Evolutionary conservation across 208 protist genomes (phyloP).

Genomic region (Leishmania tarentolae): DNA sequence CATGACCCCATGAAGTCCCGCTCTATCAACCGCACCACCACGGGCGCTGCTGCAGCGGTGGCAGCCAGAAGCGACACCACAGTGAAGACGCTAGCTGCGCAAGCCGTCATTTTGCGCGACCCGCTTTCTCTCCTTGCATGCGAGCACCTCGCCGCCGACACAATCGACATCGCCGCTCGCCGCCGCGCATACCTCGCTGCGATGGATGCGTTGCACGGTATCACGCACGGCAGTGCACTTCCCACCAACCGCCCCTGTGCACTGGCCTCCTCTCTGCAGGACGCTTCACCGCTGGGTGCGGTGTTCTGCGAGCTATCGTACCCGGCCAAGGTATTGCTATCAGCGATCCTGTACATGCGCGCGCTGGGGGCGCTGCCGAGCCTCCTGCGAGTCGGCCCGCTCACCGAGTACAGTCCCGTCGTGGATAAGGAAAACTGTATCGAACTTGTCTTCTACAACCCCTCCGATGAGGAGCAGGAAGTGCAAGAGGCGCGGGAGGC

Average conservation of each 20-base stretch:
- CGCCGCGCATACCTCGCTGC: slow-evolving; percentile 23
- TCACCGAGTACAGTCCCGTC: slow-evolving; percentile 60
- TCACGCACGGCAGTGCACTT: background rate
- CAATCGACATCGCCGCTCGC: slow-evolving; percentile 21
- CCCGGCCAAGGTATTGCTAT: slow-evolving; percentile 70
- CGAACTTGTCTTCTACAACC: slow-evolving; percentile 80
- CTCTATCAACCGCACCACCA: background rate
- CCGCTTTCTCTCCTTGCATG: slow-evolving; percentile 45
- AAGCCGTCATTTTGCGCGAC: slow-evolving; percentile 57
- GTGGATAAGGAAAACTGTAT: slow-evolving; percentile 85
- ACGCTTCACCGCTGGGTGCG: slow-evolving; percentile 30
- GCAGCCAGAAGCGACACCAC: background rate
- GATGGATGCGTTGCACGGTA: slow-evolving; percentile 13
- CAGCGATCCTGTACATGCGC: slow-evolving; percentile 71
- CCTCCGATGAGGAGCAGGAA: slow-evolving; percentile 12
- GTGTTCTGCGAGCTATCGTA: slow-evolving; percentile 63
- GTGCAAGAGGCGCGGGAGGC: slow-evolving; percentile 25
- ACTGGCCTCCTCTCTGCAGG: slow-evolving; percentile 30
- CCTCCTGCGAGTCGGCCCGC: slow-evolving; percentile 65
- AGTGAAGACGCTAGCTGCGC: slow-evolving; percentile 29
- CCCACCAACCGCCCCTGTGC: background rate
- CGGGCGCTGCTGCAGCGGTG: background rate
- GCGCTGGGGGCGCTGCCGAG: slow-evolving; percentile 82
- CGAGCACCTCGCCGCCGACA: slow-evolving; percentile 55
- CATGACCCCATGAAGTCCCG: background rate